Conservation (phyloP, 208 protist species). For the Phytomonas sp. region DNA sequence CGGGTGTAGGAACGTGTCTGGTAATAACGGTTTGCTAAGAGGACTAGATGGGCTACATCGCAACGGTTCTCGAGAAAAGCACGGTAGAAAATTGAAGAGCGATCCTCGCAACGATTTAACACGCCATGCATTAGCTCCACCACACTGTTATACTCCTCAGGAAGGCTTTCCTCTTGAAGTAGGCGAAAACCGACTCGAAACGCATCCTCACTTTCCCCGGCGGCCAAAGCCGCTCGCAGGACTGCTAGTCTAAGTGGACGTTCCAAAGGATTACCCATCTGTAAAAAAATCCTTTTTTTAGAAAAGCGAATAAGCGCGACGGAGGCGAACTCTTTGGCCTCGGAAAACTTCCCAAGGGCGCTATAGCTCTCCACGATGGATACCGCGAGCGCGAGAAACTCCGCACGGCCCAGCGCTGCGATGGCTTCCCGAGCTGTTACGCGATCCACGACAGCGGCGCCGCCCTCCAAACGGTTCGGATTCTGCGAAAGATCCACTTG, state of each 20-base stretch:
- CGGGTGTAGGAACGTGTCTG: conserved; percentile 57
- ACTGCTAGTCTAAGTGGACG: conserved; percentile 70
- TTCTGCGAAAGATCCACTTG: background rate
- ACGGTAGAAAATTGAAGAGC: conserved; percentile 39
- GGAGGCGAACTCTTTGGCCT: conserved; percentile 86
- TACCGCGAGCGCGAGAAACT: conserved; percentile 62
- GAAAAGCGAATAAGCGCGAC: conserved; percentile 51
- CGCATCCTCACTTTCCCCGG: conserved; percentile 72
- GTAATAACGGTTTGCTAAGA: conserved; percentile 78
- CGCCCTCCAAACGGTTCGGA: conserved; percentile 9
- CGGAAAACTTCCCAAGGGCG: conserved; percentile 68
- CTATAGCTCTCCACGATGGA: conserved; percentile 79
- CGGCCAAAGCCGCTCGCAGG: conserved; percentile 62
- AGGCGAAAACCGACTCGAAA: conserved; percentile 71
- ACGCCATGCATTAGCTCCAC: conserved; percentile 75
- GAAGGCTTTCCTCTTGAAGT: conserved; percentile 54
- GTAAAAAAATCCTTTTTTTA: conserved; percentile 31
- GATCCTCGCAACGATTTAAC: conserved; percentile 48
- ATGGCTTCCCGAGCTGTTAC: conserved; percentile 67
- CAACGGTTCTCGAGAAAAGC: conserved; percentile 34
- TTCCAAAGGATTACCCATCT: conserved; percentile 39
- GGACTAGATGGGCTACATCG: conserved; percentile 45
- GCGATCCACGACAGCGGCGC: conserved; percentile 20
- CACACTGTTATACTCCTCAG: conserved; percentile 49
- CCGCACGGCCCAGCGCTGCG: conserved; percentile 38